Base-by-base conservation (phyloP, 331 rosid genomes). In the Erythrophleum ivorense region DNA sequence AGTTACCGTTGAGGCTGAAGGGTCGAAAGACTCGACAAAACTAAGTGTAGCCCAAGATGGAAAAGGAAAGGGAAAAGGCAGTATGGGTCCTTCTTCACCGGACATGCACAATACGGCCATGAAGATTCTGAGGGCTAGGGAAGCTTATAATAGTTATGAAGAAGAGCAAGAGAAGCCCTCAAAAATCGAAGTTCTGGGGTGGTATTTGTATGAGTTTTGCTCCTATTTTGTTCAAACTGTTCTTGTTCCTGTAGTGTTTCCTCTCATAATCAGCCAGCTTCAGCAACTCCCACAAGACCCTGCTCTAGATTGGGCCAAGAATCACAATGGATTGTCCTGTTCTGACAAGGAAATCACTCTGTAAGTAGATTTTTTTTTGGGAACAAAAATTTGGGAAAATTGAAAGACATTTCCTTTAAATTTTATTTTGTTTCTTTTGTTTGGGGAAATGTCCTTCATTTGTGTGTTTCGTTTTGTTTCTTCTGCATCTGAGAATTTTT, bases 161-260 rank as follows among this genome's bases (percentile, higher is more conserved):
- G 90, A 84, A 55, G 41, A 58, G 24, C 90, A 79, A 62, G 98
- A 91, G 76, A 85, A 79, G 74, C 89, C 97, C 4, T 19, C 80
- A 0, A 82, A 52, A 9, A 24, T 84, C 81, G 98, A 94, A 76
- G 89, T 92, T 9, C 80, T 85, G 83, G 92, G 91, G 6, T 94
- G 98, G 98, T 86, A 84, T 78, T 63, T 87, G 1, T 92, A 94
- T 67, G 98, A 85, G 82, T 87, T 94, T 4, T 94, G 97, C 83
- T 88, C 97, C 4, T 87, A 90, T 75, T 92, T 89, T 65, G 82
- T 94, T 65, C 89, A 71, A 52, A 80, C 91, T 0, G 88, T 92
- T 75, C 85, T 94, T 46, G 78, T 94, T 16, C 98, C 97, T 1
- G 67, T 94, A 0, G 86, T 94, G 12, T 92, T 94, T 74, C 97